phyloP scores from a whole-genome alignment of 768 basidiomycete species.

The Scleroderma citrinum region DNA sequence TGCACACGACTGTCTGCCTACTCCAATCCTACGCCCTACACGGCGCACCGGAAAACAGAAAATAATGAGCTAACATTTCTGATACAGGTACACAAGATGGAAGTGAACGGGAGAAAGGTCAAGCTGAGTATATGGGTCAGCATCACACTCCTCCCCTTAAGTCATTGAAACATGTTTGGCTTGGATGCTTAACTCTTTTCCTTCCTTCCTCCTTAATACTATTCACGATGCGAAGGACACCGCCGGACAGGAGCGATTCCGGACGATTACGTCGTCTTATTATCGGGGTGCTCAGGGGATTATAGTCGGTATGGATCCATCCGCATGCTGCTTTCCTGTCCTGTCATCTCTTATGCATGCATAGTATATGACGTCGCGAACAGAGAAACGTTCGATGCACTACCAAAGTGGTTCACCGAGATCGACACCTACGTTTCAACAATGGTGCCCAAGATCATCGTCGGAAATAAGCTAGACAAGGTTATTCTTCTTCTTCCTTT shows the following conservation, averaged over 20 bases:
- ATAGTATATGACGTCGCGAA: slow-evolving; percentile 94
- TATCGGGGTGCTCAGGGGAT: slow-evolving; percentile 87
- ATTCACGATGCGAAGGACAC: slow-evolving; percentile 59
- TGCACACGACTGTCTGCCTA: too few relatives aligned
- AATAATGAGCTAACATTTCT: background rate
- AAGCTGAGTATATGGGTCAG: slow-evolving; percentile 97
- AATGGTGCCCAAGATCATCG: background rate
- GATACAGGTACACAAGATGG: slow-evolving; percentile 80
- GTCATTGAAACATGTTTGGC: too few relatives aligned
- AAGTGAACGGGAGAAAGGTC: slow-evolving; percentile 72
- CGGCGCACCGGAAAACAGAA: background rate
- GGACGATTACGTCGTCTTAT: slow-evolving; percentile 92
- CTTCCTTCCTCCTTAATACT: background rate
- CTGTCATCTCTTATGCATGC: background rate
- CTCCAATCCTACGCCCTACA: background rate
- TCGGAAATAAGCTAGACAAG: background rate
- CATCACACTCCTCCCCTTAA: slow-evolving; percentile 4
- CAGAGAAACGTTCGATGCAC: slow-evolving; percentile 87
- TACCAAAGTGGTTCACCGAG: slow-evolving; percentile 90
- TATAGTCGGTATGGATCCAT: slow-evolving; percentile 52
- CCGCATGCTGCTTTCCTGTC: too few relatives aligned
- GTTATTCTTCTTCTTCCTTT: background rate
- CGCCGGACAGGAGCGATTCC: slow-evolving; percentile 94
- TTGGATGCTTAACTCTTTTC: background rate
- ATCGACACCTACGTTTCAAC: slow-evolving; percentile 80